Evolutionary conservation across 1,284 basidiomycete genomes (phyloP), one percentile per base, ranked within the genome.

Genomic region (Takashimella tepidaria): DNA sequence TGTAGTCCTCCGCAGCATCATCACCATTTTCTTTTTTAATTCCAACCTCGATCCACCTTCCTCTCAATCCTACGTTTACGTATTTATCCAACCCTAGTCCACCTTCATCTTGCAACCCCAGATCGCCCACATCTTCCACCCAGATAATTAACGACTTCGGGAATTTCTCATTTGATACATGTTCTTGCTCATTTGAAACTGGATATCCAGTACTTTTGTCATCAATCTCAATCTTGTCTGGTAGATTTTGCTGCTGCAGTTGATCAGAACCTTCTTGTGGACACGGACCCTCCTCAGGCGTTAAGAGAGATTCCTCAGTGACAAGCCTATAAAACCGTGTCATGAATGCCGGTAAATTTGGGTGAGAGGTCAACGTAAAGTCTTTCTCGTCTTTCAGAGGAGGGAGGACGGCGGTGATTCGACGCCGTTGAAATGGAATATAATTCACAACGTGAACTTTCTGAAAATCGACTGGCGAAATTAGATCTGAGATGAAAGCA

Each of bases 21-120:
- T n/a, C n/a, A n/a, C n/a, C n/a, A n/a, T n/a, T n/a, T n/a, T n/a
- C 51, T 16, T 58, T 54, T n/a, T 42, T 21, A 1, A 22, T 6
- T 5, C 66, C 63, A 26, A 73, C 50, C 52, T 67, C 31, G 10
- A 59, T 69, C 72, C 72, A 72, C 31, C 69, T 57, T 5, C 67
- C 71, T 20, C 70, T 60, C 11, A 74, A 26, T 6, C 59, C 69
- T 51, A 62, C 64, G 4, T 70, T 70, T 1, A 71, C 45, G 5
- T 69, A 27, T 16, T 40, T 10, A 24, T 55, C 47, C 46, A 27
- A 10, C 19, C 37, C 46, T 11, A 45, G 4, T 45, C 46, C 6
- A 21, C 21, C 10, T 24, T 51, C 11, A 50, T 44, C 3, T 31
- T 40, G n/a, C 59, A 19, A 5, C 23, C 51, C n/a, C n/a, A n/a